phyloP scores from a whole-genome alignment of 129 eudicot genomes.

The Calendula officinalis region DNA sequence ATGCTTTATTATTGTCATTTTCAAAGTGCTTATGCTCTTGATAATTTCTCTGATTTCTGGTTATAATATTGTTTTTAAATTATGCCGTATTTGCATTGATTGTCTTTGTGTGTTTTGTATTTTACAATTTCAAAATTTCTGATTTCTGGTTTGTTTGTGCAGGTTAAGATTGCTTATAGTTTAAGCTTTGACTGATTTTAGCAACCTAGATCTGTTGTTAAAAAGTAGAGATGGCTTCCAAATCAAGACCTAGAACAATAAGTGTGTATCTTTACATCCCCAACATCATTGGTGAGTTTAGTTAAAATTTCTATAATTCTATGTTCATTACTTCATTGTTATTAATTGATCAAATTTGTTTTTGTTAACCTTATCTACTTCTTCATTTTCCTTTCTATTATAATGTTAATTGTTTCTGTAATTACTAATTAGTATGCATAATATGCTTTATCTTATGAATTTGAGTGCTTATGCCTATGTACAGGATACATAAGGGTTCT shows the following conservation, averaged over 20 bases:
- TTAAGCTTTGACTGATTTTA: conserved; percentile 21
- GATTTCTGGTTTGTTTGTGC: conserved; percentile 15
- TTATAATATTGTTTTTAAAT: too few species aligned
- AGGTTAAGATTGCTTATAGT: conserved; percentile 26
- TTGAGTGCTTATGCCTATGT: conserved; percentile 22
- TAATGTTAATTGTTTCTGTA: conserved; percentile 5
- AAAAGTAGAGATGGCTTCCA: conserved; percentile 52
- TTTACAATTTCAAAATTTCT: neutral
- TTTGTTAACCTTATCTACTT: neutral
- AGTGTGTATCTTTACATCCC: conserved; percentile 85
- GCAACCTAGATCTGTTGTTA: conserved; percentile 26
- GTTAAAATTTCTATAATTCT: conserved; percentile 8
- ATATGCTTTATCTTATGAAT: neutral
- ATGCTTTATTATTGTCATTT: conserved; percentile 12
- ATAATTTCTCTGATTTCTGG: too few species aligned
- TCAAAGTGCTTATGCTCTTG: conserved; percentile 2
- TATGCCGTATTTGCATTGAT: neutral
- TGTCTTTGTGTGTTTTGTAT: too few species aligned
- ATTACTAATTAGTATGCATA: conserved; percentile 2
- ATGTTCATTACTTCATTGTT: too few species aligned
- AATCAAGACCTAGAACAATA: conserved; percentile 51
- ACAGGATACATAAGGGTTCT: conserved; percentile 86
- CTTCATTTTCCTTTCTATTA: conserved; percentile 1
- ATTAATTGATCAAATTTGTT: neutral
- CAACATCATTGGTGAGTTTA: conserved; percentile 73